These are phyloP conservation scores for Parietaria judaica DNA, from an alignment of 306 rosid species.

Conservation along the genomic window DNA sequence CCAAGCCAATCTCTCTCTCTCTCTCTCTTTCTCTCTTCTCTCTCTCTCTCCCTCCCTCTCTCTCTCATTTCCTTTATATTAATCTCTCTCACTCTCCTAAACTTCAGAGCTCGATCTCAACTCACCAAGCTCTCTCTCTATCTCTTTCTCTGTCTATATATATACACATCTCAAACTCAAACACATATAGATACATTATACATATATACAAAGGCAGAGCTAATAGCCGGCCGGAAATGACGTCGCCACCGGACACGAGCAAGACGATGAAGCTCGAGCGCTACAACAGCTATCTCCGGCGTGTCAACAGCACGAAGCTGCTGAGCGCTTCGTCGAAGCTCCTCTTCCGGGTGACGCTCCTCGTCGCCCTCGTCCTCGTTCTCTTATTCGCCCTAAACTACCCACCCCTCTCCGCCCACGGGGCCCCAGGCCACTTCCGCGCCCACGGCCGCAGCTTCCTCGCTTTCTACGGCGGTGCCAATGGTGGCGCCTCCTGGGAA, in stretches of 20 bases:
- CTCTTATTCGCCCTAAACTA: slow-evolving; percentile 74
- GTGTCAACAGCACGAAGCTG: slow-evolving; percentile 77
- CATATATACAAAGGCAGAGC: too few species aligned
- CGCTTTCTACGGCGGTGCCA: slow-evolving; percentile 41
- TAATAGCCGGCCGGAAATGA: slow-evolving; percentile 52
- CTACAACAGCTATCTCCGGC: slow-evolving; percentile 77
- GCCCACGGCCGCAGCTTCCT: slow-evolving; percentile 42
- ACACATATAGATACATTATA: neutral
- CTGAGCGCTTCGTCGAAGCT: slow-evolving; percentile 82
- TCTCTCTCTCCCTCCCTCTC: slow-evolving; percentile 4
- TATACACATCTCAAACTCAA: neutral
- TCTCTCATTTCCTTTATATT: slow-evolving; percentile 38
- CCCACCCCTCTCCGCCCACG: slow-evolving; percentile 42
- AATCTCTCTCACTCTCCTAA: slow-evolving; percentile 21
- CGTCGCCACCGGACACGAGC: slow-evolving; percentile 84
- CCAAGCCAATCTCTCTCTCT: slow-evolving; percentile 33
- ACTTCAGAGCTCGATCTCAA: slow-evolving; percentile 54
- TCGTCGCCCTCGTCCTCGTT: slow-evolving; percentile 53
- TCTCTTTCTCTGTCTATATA: neutral
- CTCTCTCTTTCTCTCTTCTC: slow-evolving; percentile 4
- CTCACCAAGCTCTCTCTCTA: slow-evolving; percentile 21
- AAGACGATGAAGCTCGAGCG: slow-evolving; percentile 80
- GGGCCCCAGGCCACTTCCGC: slow-evolving; percentile 20
- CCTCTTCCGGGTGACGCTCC: slow-evolving; percentile 72
- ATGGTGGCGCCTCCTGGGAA: slow-evolving; percentile 75